These are phyloP conservation scores for Citrus hindsii DNA, from an alignment of 345 rosid species.

Conservation along the genomic window DNA sequence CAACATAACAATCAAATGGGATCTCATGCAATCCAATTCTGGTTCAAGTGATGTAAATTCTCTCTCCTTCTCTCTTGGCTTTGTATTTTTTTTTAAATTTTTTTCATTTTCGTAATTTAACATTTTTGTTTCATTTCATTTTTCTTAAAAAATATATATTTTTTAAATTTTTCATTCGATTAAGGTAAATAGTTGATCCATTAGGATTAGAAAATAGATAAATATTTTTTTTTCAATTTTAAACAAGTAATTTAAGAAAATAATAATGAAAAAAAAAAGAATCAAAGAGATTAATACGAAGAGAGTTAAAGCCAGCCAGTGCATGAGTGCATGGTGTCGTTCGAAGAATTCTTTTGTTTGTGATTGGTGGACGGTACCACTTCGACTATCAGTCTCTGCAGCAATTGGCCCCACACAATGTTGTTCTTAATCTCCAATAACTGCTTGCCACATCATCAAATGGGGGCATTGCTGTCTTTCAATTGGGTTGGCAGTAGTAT, in stretches of 20 bases:
- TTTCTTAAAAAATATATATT: no score
- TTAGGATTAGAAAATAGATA: no score
- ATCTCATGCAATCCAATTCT: conserved; percentile 41
- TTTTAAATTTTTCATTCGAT: no score
- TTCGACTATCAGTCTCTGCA: not conserved
- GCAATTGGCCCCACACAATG: not conserved
- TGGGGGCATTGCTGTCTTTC: not conserved
- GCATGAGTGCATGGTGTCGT: no score
- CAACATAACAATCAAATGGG: conserved; percentile 79
- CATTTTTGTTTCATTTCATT: no score
- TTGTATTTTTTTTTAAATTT: not conserved
- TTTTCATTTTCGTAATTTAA: not conserved
- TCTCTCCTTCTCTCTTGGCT: not conserved
- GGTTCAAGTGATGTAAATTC: conserved; percentile 42
- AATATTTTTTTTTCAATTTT: no score
- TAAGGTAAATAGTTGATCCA: no score
- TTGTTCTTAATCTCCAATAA: not conserved
- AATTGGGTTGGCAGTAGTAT: not conserved
- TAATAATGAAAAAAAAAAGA: no score
- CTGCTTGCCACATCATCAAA: not conserved
- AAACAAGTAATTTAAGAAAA: no score
- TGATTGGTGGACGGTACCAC: not conserved
- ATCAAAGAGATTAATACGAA: no score
- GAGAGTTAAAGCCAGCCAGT: no score
- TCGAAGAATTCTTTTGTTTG: not conserved